Percentiles rank a stretch among this genome's conserved stretches.
Conservation (phyloP, 2,329 filamentous ascomycete genomes). For the Penicillium sp. region DNA sequence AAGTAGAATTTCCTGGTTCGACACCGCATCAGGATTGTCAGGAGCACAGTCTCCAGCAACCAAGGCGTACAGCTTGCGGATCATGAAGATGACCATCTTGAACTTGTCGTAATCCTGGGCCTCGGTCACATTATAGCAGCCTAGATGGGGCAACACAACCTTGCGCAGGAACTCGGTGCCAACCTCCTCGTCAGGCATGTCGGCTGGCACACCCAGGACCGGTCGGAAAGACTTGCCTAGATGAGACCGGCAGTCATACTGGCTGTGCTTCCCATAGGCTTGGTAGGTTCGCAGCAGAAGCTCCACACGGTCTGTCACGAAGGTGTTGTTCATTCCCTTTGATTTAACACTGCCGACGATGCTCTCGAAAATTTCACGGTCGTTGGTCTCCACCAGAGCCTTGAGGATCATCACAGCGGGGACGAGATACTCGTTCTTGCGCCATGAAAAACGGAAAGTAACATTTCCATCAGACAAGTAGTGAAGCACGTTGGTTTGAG, state of each 20-base stretch:
- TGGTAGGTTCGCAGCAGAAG: conserved; percentile 91
- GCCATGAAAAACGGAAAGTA: conserved; percentile 96
- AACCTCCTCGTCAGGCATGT: conserved; percentile 81
- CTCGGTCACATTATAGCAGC: conserved; percentile 78
- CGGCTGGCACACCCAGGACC: conserved; percentile 78
- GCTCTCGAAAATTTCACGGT: conserved; percentile 93
- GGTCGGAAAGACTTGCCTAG: conserved; percentile 88
- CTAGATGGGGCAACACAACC: conserved; percentile 88
- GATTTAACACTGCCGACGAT: conserved; percentile 75
- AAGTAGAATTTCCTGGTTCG: conserved; percentile 91
- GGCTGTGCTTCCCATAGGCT: conserved; percentile 77
- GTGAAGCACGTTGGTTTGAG: conserved; percentile 94
- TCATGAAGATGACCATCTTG: conserved; percentile 91
- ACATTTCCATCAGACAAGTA: conserved; percentile 95
- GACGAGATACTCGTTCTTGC: conserved; percentile 94
- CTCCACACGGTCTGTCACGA: conserved; percentile 92
- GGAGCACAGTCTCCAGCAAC: conserved; percentile 88
- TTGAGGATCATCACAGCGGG: conserved; percentile 97
- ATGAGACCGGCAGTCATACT: conserved; percentile 76
- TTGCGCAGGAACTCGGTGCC: conserved; percentile 87
- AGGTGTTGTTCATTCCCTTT: conserved; percentile 79
- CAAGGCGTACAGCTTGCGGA: conserved; percentile 87
- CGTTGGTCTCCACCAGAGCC: conserved; percentile 91
- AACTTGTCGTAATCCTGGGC: conserved; percentile 89
- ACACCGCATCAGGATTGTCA: conserved; percentile 94